phyloP scores from a whole-genome alignment of 2,329 filamentous ascomycete genomes.

The Aspergillus alliaceus region DNA sequence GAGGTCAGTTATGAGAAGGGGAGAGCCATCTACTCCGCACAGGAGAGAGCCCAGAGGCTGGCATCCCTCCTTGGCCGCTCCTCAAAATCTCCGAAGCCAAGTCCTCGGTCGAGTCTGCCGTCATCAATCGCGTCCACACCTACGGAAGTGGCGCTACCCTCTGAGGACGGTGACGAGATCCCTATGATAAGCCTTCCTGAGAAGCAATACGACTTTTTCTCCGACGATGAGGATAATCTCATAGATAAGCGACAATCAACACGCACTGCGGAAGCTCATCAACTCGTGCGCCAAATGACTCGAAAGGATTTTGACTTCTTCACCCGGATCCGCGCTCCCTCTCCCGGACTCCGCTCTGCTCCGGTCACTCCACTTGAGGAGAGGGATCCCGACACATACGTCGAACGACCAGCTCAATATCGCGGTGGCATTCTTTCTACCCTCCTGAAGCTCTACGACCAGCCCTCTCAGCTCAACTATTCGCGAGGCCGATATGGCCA shows the following conservation, averaged over 20 bases:
- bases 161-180: constrained; percentile 36
- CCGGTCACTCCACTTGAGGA: constrained; percentile 36
- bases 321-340: constrained; percentile 32
- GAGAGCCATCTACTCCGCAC: constrained; percentile 33
- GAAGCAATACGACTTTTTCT: constrained; percentile 31
- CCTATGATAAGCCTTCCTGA: constrained; percentile 35
- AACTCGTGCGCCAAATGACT: constrained; percentile 39
- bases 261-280: constrained; percentile 32
- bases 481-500: constrained; percentile 27
- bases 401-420: constrained; percentile 67
- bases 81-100: constrained; percentile 31
- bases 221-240: constrained; percentile 32
- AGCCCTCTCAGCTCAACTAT: constrained; percentile 40
- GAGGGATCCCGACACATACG: constrained; percentile 59
- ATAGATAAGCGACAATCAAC: constrained; percentile 28
- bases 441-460: constrained; percentile 68
- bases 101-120: constrained; percentile 26
- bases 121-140: constrained; percentile 33
- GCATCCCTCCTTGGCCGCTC: constrained; percentile 34
- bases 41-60: constrained; percentile 35
- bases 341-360: constrained; percentile 34
- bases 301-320: constrained; percentile 32
- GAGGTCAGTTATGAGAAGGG: constrained; percentile 37
- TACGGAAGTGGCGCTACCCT: constrained; percentile 24
- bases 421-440: constrained; percentile 72